Percentiles rank a stretch among this genome's conserved stretches.
Evolutionary conservation across 306 rosid species (phyloP).

Genomic region (Cicer chorassanicum): DNA sequence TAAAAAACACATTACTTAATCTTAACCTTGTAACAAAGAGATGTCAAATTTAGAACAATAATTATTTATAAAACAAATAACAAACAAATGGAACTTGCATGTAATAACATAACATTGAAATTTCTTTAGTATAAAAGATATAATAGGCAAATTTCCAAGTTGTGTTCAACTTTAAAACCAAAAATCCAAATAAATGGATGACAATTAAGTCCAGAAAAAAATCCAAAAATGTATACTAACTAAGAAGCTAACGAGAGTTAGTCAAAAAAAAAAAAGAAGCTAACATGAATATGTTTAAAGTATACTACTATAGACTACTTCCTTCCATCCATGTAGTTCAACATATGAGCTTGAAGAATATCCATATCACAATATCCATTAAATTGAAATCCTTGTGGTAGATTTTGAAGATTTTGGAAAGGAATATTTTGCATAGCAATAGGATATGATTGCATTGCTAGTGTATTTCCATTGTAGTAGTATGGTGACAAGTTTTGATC

Average conservation of each 20-base stretch:
- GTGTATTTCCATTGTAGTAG: constrained; percentile 29
- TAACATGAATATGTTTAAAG: neutral
- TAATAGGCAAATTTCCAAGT: neutral
- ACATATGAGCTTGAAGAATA: neutral
- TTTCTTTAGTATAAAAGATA: neutral
- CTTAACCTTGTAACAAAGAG: no score
- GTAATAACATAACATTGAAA: neutral
- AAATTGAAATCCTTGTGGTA: neutral
- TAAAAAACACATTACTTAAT: no score
- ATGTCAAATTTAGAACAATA: no score
- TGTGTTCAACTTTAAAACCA: neutral
- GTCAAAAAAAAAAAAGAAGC: neutral
- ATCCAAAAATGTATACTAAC: neutral
- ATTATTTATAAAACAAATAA: no score
- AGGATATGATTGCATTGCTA: neutral
- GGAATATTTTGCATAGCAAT: neutral
- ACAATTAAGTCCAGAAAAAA: neutral
- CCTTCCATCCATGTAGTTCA: constrained; percentile 32
- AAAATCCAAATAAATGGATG: neutral
- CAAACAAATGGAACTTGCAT: no score
- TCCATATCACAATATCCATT: constrained; percentile 10
- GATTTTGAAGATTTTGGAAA: neutral
- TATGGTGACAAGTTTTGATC: neutral
- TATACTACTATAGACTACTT: neutral
- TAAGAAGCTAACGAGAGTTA: no score